Evolutionary conservation across 2,329 filamentous ascomycete species (phyloP), one percentile per base, ranked within the genome.

Genomic region (Uncinocarpus reesii): DNA sequence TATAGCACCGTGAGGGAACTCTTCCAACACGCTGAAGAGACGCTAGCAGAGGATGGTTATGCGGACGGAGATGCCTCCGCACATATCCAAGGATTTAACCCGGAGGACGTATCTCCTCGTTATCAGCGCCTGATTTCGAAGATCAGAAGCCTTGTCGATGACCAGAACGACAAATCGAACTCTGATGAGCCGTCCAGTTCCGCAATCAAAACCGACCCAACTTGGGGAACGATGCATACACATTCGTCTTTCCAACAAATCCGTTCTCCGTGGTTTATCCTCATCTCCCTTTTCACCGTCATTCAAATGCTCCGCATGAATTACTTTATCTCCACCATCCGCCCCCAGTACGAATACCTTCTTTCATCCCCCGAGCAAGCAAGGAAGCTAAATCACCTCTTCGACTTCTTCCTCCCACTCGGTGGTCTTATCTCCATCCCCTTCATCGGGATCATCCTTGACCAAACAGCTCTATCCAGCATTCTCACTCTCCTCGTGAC

Each of bases 1-100:
- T 92, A 92, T 71, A 89, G 92, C 66, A 90, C 84, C 0, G 79
- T 89, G 1, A 85, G 86, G 38, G 87, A 95, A 64, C 75, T 95
- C 32, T 80, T 92, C 4, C 77, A 80, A 49, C 77, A 86, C 60
- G 81, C 80, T 13, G 83, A 87, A 55, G 67, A 69, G 13, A 65
- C 62, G 41, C 66, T 64, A 21, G 65, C 62, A 10, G 77, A 77
- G 6, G 79, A 83, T 57, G 45, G 41, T 16, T 23, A 16, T n/a
- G 82, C 57, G 71, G 73, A 43, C 15, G 21, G 32, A 13, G 18
- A 20, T 5, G 15, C 26, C n/a, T 31, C 11, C 1, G 20, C 23
- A 15, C 16, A 37, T 10, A 5, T 15, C 16, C 32, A 36, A 4
- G 31, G 5, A 15, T 18, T n/a, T 23, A 11, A 3, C n/a, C 8